phyloP scores from a whole-genome alignment of 2,329 filamentous ascomycete genomes.

The Trichoderma sp. region DNA sequence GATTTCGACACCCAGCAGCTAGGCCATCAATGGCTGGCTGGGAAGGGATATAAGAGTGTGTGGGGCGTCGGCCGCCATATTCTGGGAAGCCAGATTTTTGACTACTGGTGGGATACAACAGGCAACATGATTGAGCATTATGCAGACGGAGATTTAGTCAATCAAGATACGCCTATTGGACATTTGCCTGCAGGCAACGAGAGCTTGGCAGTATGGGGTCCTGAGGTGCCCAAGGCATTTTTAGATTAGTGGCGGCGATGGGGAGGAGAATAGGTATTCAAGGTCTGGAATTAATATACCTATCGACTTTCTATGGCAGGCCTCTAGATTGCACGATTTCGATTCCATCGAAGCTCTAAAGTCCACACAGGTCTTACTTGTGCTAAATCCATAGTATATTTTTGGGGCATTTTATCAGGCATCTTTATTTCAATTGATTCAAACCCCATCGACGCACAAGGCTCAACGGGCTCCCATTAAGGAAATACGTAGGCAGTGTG shows the following conservation, averaged over 20 bases:
- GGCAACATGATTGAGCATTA: conserved; percentile 59
- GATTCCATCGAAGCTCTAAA: background rate
- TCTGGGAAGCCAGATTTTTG: conserved; percentile 61
- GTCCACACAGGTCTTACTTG: background rate
- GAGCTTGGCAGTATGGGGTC: conserved; percentile 27
- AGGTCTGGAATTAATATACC: too few species aligned
- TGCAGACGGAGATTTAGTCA: conserved; percentile 63
- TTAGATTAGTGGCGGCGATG: background rate
- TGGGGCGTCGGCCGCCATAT: conserved; percentile 66
- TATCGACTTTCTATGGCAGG: too few species aligned
- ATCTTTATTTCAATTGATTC: too few species aligned
- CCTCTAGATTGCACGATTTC: background rate
- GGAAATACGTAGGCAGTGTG: too few species aligned
- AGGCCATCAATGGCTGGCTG: conserved; percentile 59
- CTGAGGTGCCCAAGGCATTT: conserved; percentile 23
- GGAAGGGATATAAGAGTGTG: conserved; percentile 53
- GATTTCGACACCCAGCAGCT: conserved; percentile 63
- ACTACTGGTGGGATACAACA: conserved; percentile 50
- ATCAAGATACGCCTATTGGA: conserved; percentile 45
- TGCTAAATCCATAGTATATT: background rate
- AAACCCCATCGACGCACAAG: too few species aligned
- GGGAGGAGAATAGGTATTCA: background rate
- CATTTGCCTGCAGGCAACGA: conserved; percentile 21
- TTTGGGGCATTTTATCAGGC: too few species aligned
- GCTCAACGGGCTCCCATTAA: too few species aligned